Conservation (phyloP, 225 moss, liverwort and hornwort species). For the Neckera pumila region DNA sequence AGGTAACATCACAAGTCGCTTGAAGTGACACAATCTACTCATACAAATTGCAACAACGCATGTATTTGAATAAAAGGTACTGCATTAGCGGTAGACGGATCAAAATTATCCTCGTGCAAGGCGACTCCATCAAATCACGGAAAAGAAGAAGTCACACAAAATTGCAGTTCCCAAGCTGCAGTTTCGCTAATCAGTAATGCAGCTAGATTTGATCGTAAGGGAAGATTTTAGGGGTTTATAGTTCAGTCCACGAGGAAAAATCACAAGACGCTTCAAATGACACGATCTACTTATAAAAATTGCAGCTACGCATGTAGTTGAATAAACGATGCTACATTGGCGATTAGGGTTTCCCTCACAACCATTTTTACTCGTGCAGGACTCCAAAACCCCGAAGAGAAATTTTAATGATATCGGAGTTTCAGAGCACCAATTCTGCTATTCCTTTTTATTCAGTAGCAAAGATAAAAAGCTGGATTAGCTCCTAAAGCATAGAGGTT, state of each 20-base stretch:
- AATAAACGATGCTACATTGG: background rate
- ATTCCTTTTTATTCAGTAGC: background rate
- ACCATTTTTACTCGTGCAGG: background rate
- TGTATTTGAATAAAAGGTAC: background rate
- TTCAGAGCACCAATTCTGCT: background rate
- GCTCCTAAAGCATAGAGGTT: background rate
- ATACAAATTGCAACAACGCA: background rate
- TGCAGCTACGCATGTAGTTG: background rate
- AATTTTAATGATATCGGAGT: background rate
- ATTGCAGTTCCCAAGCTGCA: background rate
- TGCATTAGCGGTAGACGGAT: background rate
- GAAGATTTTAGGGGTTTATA: background rate
- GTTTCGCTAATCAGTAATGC: background rate
- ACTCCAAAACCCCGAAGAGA: background rate
- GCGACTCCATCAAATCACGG: background rate
- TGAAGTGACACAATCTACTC: background rate
- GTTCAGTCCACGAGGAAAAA: background rate
- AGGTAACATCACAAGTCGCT: background rate
- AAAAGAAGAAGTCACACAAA: background rate
- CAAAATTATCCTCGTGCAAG: background rate
- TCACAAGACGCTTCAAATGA: background rate
- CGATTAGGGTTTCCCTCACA: slow-evolving; percentile 1
- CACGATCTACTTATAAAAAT: background rate
- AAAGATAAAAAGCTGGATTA: background rate
- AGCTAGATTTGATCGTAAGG: background rate